These are phyloP conservation scores for Sclerotinia sclerotiorum DNA, from an alignment of 2,329 filamentous ascomycete genomes.

Conservation along the genomic window DNA sequence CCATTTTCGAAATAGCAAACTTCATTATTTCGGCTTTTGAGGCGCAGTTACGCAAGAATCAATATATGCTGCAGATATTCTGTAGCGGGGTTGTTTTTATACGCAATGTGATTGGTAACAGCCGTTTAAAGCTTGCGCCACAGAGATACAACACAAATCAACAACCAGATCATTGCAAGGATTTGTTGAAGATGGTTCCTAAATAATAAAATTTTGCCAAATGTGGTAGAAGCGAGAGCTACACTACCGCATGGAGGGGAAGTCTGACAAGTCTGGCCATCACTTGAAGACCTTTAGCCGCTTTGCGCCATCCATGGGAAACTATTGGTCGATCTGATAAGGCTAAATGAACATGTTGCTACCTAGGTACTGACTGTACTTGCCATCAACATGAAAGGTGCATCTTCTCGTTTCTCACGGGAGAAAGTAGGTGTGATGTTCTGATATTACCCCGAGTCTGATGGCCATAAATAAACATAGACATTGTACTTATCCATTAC, in stretches of 20 bases:
- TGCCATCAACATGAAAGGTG: neutral
- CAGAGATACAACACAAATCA: constrained; percentile 8
- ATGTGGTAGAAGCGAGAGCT: constrained; percentile 8
- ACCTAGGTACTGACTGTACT: neutral
- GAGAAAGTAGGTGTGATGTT: neutral
- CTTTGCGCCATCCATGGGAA: neutral
- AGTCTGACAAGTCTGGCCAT: neutral
- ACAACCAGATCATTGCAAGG: neutral
- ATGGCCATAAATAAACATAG: too few relatives aligned
- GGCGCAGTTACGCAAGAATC: constrained; percentile 22
- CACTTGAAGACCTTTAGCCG: constrained; percentile 1
- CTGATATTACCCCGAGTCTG: neutral
- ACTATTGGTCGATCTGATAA: neutral
- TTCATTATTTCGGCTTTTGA: neutral
- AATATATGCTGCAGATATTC: constrained; percentile 18
- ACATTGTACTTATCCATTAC: too few relatives aligned
- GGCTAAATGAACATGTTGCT: neutral
- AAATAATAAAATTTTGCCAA: neutral
- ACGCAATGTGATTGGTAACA: constrained; percentile 13
- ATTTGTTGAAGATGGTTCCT: neutral
- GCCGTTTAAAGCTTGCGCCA: constrained; percentile 11
- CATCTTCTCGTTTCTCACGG: neutral
- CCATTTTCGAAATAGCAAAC: constrained; percentile 9
- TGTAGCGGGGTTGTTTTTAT: constrained; percentile 21
- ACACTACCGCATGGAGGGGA: constrained; percentile 11